A percentile compares a stretch with the other conserved stretches of the same genome.
phyloP scores from a whole-genome alignment of 2,329 filamentous ascomycete species.

The Penicillium sp. region DNA sequence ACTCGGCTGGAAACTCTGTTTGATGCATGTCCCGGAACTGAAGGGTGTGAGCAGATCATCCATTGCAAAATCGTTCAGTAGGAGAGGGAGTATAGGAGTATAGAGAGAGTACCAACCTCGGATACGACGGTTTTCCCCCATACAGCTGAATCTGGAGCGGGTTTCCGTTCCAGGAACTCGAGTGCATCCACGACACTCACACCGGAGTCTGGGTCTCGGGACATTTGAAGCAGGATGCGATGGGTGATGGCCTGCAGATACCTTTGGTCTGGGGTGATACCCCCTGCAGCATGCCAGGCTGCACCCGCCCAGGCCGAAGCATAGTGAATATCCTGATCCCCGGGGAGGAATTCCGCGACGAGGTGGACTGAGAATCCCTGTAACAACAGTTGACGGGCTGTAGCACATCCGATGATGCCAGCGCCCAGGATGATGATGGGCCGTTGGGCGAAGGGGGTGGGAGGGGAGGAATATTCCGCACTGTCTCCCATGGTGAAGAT shows the following conservation, averaged over 20 bases:
- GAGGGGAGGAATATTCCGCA: constrained; percentile 25
- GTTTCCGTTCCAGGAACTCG: constrained; percentile 41
- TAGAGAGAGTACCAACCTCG: constrained; percentile 36
- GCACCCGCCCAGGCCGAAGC: constrained; percentile 46
- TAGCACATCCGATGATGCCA: constrained; percentile 45
- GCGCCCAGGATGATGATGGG: constrained; percentile 43
- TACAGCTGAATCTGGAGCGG: constrained; percentile 35
- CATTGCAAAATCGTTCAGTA: too few relatives aligned
- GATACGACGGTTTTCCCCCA: constrained; percentile 42
- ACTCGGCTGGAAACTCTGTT: constrained; percentile 39
- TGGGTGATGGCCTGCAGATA: constrained; percentile 42
- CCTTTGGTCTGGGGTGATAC: constrained; percentile 38
- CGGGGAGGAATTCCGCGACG: constrained; percentile 43
- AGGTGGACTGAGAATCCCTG: constrained; percentile 40
- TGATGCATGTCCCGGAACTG: constrained; percentile 39
- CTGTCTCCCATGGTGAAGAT: constrained; percentile 9
- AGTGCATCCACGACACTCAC: constrained; percentile 40
- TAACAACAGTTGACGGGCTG: constrained; percentile 40
- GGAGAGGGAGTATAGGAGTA: too few relatives aligned
- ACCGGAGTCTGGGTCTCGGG: constrained; percentile 38
- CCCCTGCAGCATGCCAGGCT: constrained; percentile 45
- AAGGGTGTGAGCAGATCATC: background rate
- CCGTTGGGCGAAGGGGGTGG: constrained; percentile 37
- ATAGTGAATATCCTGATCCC: constrained; percentile 41
- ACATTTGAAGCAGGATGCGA: constrained; percentile 41